phyloP scores from a whole-genome alignment of 768 basidiomycete species.

The Mycena chlorophos region DNA sequence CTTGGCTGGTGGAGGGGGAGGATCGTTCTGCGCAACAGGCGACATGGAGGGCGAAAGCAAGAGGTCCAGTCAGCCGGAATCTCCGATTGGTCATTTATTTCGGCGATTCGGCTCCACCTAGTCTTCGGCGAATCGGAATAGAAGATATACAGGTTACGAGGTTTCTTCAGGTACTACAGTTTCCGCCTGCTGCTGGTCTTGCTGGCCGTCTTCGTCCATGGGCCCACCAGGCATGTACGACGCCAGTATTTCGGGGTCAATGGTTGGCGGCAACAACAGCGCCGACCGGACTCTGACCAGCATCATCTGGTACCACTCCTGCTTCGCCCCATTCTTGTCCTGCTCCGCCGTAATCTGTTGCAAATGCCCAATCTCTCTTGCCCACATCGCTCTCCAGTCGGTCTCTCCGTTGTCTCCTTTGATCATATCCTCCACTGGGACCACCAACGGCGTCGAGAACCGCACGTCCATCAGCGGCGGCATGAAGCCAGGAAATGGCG shows the following conservation, averaged over 20 bases:
- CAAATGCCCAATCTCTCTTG: slow-evolving; percentile 75
- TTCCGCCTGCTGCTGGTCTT: not conserved
- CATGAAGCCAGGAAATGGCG: slow-evolving; percentile 72
- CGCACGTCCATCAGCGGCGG: slow-evolving; percentile 72
- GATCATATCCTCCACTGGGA: slow-evolving; percentile 63
- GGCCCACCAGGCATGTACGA: slow-evolving; percentile 42
- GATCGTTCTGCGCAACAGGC: slow-evolving; percentile 54
- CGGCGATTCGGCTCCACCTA: no score
- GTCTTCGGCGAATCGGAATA: no score
- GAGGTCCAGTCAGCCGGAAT: not conserved
- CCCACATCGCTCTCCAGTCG: slow-evolving; percentile 77
- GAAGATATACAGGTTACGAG: no score
- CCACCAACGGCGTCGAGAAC: slow-evolving; percentile 62
- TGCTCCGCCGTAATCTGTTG: slow-evolving; percentile 79
- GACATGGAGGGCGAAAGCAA: slow-evolving; percentile 45
- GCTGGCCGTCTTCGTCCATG: no score
- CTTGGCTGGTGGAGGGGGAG: slow-evolving; percentile 27
- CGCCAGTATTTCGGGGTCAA: slow-evolving; percentile 48
- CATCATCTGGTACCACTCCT: slow-evolving; percentile 89
- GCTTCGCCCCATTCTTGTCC: slow-evolving; percentile 77
- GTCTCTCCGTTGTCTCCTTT: slow-evolving; percentile 76
- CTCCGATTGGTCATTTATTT: not conserved
- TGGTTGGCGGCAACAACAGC: slow-evolving; percentile 35
- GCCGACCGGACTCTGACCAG: slow-evolving; percentile 61
- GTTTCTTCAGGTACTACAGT: not conserved